Evolutionary conservation across 225 moss, liverwort and hornwort genomes (phyloP), one percentile per base, ranked within the genome.

Genomic region (Climacium dendroides): DNA sequence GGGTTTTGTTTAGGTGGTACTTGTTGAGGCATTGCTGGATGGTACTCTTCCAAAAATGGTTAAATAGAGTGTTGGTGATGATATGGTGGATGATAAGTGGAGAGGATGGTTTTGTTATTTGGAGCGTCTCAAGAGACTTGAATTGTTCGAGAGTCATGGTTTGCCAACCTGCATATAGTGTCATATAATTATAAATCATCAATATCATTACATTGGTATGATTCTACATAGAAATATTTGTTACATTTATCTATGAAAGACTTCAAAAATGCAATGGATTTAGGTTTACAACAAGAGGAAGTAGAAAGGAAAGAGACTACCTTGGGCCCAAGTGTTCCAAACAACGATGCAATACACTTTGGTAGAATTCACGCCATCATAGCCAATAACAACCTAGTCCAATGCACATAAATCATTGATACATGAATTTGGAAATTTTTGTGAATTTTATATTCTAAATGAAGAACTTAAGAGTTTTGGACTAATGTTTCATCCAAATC

Each of bases 381-480:
- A 54, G 9, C 54, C n/a, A 54, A 76, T 54, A 9, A 54, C 9
- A 54, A n/a, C n/a, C 15, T 76, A 54, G 0, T 14, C 7, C 5
- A 53, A 53, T 53, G 14, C 9, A 53, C 5, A 23, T 14, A 75
- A 53, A 53, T 76, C 8, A 76, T 14, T 53, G 9, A 76, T 50
- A 34, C 0, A 34, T 0, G 1, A 34, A 52, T 1, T 1, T 0
- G 0, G 0, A 74, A 52, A 5, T 74, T 0, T 2, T 74, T 19
- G 34, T 5, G 2, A 50, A 34, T 50, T 50, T 52, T 2, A 19
- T 1, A 13, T 34, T 52, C 1, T 13, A 0, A 0, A 52, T 74
- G 52, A 34, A 0, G 5, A 13, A 12, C 0, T 32, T 0, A 34
- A 22, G 13, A 5, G 5, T 5, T 22, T 13, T 0, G 0, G 2